Conservation (phyloP, 805 yeast genomes). For the Candida boidinii region DNA sequence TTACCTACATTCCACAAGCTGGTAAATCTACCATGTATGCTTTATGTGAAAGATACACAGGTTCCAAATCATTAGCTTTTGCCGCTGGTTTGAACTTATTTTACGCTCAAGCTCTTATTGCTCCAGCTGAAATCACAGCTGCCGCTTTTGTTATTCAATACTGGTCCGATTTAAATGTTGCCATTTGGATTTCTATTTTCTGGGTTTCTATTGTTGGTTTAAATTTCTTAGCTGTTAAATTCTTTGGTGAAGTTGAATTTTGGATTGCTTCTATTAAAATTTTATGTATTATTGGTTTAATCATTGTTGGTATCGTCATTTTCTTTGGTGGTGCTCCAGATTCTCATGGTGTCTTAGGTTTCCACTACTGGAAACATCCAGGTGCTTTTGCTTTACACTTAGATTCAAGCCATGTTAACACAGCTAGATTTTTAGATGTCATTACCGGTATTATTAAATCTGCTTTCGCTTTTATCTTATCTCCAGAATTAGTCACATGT, state of each 20-base stretch:
- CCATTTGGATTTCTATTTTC: constrained; percentile 43
- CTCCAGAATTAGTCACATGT: constrained; percentile 49
- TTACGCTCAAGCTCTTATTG: constrained; percentile 10
- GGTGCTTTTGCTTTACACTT: constrained; percentile 36
- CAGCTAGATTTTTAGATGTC: constrained; percentile 49
- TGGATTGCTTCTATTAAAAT: constrained; percentile 53
- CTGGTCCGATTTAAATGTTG: constrained; percentile 43
- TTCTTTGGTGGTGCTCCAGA: constrained; percentile 51
- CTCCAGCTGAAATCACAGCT: constrained; percentile 39
- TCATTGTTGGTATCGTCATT: constrained; percentile 38
- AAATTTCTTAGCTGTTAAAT: constrained; percentile 30
- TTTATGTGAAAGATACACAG: constrained; percentile 2
- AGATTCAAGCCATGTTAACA: constrained; percentile 30
- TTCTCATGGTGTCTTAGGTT: constrained; percentile 20
- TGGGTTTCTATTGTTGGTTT: constrained; percentile 30
- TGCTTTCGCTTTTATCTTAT: constrained; percentile 48
- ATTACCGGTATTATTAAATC: constrained; percentile 49
- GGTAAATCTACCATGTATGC: constrained; percentile 26
- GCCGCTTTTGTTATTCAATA: constrained; percentile 44
- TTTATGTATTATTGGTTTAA: constrained; percentile 46
- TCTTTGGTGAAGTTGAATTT: constrained; percentile 37
- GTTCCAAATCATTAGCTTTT: constrained; percentile 5
- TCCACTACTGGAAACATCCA: constrained; percentile 20
- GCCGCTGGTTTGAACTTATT: constrained; percentile 23
- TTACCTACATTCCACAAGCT: constrained; percentile 43